Evolutionary conservation across 2,329 filamentous ascomycete genomes (phyloP).

Genomic region (Claviceps sp.): DNA sequence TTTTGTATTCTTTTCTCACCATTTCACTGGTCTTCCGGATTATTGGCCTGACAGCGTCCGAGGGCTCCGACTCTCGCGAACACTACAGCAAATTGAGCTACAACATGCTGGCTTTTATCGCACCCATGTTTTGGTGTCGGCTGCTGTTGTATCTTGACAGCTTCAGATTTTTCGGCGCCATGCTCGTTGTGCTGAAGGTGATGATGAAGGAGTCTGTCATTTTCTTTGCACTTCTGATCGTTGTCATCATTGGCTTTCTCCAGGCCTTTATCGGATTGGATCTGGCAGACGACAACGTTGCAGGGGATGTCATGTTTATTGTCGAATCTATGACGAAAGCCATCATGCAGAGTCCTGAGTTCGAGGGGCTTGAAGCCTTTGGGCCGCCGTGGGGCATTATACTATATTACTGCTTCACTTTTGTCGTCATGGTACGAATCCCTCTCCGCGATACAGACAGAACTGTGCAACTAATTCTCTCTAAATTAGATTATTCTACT

Average conservation of each 20-base stretch:
- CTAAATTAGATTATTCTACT: conserved; percentile 52
- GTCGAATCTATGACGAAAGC: conserved; percentile 75
- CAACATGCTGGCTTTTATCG: conserved; percentile 84
- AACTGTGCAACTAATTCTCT: background rate
- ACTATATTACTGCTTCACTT: conserved; percentile 95
- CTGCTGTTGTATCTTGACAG: conserved; percentile 87
- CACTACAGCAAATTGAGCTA: conserved; percentile 74
- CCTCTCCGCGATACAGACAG: background rate
- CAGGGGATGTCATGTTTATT: conserved; percentile 60
- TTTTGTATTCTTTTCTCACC: conserved; percentile 66
- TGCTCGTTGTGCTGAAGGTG: conserved; percentile 92
- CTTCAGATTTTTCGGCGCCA: conserved; percentile 90
- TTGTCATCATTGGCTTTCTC: conserved; percentile 77
- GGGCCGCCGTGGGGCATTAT: conserved; percentile 86
- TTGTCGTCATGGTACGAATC: conserved; percentile 75
- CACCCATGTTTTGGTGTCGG: conserved; percentile 94
- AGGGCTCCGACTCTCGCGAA: conserved; percentile 30
- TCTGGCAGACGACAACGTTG: conserved; percentile 57
- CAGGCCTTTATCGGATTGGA: conserved; percentile 92
- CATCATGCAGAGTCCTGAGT: conserved; percentile 85
- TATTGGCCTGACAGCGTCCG: conserved; percentile 54
- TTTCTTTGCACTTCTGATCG: conserved; percentile 81
- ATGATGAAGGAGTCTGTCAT: conserved; percentile 93
- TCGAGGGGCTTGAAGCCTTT: conserved; percentile 77
- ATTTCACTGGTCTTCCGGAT: conserved; percentile 70